These are phyloP conservation scores for Triticum turgidum DNA, from an alignment of 176 grass and related monocot genomes.

Conservation along the genomic window DNA sequence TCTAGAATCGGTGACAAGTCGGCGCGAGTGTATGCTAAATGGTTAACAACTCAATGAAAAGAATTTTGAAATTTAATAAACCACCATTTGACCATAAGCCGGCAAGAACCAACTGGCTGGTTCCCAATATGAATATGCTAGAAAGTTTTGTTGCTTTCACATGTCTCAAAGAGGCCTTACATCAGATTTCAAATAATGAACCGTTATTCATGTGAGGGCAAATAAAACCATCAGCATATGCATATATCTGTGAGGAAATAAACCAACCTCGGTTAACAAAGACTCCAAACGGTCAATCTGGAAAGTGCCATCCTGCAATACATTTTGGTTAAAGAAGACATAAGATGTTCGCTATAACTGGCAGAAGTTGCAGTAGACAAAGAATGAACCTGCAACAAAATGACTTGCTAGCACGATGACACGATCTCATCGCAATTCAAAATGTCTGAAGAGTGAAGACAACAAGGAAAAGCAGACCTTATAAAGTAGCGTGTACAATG, in stretches of 20 bases:
- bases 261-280: conserved; percentile 80
- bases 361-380: conserved; percentile 28
- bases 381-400: conserved; percentile 13
- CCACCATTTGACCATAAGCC: background rate
- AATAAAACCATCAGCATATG: background rate
- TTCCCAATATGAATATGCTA: background rate
- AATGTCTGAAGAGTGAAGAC: background rate
- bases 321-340: conserved; percentile 25
- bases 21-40: background rate
- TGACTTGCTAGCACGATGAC: conserved; percentile 10
- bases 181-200: conserved; percentile 10
- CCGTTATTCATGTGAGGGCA: conserved; percentile 10
- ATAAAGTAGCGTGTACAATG: conserved; percentile 86
- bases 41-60: background rate
- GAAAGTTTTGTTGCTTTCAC: background rate
- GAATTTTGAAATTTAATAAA: background rate
- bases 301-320: conserved; percentile 74
- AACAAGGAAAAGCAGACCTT: conserved; percentile 49
- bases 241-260: background rate
- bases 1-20: background rate
- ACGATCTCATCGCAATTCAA: background rate
- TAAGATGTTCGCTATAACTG: conserved; percentile 28
- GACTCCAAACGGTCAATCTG: conserved; percentile 95
- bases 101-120: background rate
- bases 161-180: background rate